Conservation (phyloP, 768 basidiomycete genomes). For the Trichaptum fuscoviolaceum region DNA sequence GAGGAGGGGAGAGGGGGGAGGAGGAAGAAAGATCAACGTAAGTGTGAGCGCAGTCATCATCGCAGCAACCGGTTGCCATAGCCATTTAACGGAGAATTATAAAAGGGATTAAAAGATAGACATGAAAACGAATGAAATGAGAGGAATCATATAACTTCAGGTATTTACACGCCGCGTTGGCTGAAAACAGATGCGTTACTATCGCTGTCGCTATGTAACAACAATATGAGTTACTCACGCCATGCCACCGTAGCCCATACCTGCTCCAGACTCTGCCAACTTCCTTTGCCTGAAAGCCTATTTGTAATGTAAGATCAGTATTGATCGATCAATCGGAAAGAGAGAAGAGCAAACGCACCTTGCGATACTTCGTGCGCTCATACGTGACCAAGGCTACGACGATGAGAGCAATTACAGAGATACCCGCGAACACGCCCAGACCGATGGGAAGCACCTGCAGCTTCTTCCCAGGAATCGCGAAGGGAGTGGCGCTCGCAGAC, state of each 20-base stretch:
- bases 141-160: neutral
- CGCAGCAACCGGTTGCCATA: neutral
- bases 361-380: slow-evolving; percentile 83
- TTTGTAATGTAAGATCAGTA: slow-evolving; percentile 7
- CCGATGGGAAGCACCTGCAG: slow-evolving; percentile 78
- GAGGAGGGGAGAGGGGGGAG: no score
- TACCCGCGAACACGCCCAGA: slow-evolving; percentile 78
- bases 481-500: slow-evolving; percentile 31
- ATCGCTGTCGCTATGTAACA: neutral
- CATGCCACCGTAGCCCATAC: slow-evolving; percentile 58
- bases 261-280: slow-evolving; percentile 56
- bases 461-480: slow-evolving; percentile 66
- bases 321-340: neutral
- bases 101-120: neutral
- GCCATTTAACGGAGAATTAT: neutral
- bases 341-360: slow-evolving; percentile 39
- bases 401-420: slow-evolving; percentile 77
- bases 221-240: slow-evolving; percentile 26
- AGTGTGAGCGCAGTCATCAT: neutral
- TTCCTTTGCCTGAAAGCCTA: slow-evolving; percentile 73
- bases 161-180: neutral
- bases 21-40: neutral
- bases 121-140: neutral
- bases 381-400: slow-evolving; percentile 82
- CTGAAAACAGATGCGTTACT: neutral